Percentiles rank a stretch among this genome's conserved stretches.
phyloP scores from a whole-genome alignment of 371 early-diverging fungal genomes.

The Haplosporangium sp. region DNA sequence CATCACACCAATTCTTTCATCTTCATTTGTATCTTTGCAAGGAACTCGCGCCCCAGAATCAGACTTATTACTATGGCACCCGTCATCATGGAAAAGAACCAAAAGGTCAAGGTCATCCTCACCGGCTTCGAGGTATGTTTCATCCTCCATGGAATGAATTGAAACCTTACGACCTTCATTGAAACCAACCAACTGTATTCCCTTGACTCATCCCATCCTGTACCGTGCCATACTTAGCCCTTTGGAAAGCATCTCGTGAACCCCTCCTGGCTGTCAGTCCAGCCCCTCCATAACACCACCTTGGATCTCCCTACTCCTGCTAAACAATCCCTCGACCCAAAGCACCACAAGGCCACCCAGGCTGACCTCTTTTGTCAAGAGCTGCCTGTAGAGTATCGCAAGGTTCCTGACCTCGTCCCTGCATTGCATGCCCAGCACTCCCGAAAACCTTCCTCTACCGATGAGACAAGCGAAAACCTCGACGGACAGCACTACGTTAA shows the following conservation, averaged over 20 bases:
- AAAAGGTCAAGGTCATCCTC: conserved; percentile 50
- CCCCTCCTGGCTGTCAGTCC: conserved; percentile 51
- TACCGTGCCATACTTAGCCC: conserved; percentile 10
- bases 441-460: conserved; percentile 3
- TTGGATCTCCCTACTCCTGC: conserved; percentile 26
- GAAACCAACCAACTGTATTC: not conserved
- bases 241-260: conserved; percentile 40
- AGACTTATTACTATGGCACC: conserved; percentile 2
- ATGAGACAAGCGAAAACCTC: not conserved
- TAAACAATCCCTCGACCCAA: conserved; percentile 7
- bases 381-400: conserved; percentile 53
- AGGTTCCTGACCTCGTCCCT: conserved; percentile 45
- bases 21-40: not conserved
- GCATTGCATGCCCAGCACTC: conserved; percentile 27
- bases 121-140: conserved; percentile 53
- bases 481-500: conserved; percentile 19
- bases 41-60: not conserved
- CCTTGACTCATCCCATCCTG: not conserved
- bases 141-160: not conserved
- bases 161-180: too few species aligned
- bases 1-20: not conserved
- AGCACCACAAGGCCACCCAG: conserved; percentile 26
- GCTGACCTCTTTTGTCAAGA: conserved; percentile 43
- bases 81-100: conserved; percentile 38
- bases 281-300: conserved; percentile 29